Conservation (phyloP, 2,329 filamentous ascomycete species). For the Aspergillus puulaauensis region DNA sequence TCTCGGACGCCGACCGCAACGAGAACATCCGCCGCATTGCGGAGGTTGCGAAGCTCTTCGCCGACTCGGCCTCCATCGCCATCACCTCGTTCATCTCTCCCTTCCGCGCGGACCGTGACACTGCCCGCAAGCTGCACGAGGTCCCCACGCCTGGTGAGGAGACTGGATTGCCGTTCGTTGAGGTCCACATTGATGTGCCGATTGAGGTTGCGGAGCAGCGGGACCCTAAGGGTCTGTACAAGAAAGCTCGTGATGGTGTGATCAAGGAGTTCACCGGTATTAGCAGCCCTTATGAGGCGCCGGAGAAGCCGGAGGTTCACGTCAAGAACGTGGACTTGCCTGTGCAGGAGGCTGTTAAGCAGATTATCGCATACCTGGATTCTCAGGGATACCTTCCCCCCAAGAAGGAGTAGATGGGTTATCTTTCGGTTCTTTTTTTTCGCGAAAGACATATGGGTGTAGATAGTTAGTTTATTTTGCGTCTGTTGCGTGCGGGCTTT, state of each 20-base stretch:
- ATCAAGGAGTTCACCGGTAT: constrained; percentile 98
- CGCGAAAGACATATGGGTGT: neutral
- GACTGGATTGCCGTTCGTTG: constrained; percentile 76
- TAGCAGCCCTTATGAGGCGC: constrained; percentile 91
- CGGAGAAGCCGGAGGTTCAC: constrained; percentile 79
- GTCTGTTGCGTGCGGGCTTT: neutral
- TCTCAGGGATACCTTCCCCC: constrained; percentile 62
- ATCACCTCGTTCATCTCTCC: constrained; percentile 97
- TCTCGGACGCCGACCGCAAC: constrained; percentile 87
- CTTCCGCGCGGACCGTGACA: constrained; percentile 80
- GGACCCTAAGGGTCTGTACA: constrained; percentile 96
- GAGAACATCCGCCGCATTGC: constrained; percentile 98
- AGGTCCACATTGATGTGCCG: constrained; percentile 90
- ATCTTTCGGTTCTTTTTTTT: neutral
- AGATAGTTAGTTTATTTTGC: neutral
- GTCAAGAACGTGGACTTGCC: constrained; percentile 78
- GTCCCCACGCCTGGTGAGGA: constrained; percentile 58
- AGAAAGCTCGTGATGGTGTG: constrained; percentile 88
- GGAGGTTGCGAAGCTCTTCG: constrained; percentile 96
- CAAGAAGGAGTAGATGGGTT: constrained; percentile 30
- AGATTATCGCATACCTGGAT: constrained; percentile 78
- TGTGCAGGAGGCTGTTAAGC: constrained; percentile 82
- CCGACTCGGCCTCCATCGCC: constrained; percentile 81
- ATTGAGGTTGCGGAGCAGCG: constrained; percentile 90
- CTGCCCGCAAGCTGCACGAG: constrained; percentile 78